These are phyloP conservation scores for Cicer pinnatifidum DNA, from an alignment of 306 rosid species.

Conservation along the genomic window DNA sequence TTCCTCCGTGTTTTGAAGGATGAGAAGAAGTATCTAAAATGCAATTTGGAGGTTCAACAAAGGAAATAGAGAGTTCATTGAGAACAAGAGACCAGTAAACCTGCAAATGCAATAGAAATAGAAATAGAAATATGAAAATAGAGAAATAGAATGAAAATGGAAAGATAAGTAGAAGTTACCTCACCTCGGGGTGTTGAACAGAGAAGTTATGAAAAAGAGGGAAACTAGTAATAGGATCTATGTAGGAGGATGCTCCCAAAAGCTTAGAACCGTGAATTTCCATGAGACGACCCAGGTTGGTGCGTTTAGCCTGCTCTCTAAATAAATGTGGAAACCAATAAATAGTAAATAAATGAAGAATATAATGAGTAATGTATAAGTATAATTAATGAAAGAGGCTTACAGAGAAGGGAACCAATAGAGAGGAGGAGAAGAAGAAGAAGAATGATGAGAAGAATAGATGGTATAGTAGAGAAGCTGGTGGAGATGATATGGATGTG, in stretches of 20 bases:
- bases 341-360: not conserved
- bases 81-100: conserved; percentile 79
- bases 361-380: not conserved
- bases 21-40: conserved; percentile 67
- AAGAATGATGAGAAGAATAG: not conserved
- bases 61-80: conserved; percentile 70
- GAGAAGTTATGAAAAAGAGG: conserved; percentile 67
- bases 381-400: not conserved
- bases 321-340: not conserved
- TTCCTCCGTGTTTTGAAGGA: conserved; percentile 59
- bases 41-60: conserved; percentile 60
- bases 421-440: conserved; percentile 50
- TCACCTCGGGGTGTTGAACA: conserved; percentile 70
- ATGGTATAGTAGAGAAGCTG: conserved; percentile 12
- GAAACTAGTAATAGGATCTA: conserved; percentile 77
- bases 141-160: not conserved
- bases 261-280: conserved; percentile 64
- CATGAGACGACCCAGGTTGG: conserved; percentile 79
- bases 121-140: not conserved
- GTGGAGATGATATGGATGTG: conserved; percentile 61
- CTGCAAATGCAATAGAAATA: conserved; percentile 45
- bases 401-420: conserved; percentile 89
- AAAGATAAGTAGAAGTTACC: conserved; percentile 37
- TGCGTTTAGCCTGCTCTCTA: conserved; percentile 56
- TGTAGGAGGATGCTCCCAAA: conserved; percentile 67